Evolutionary conservation across 208 protist genomes (phyloP).

Genomic region (Entamoeba histolytica): DNA sequence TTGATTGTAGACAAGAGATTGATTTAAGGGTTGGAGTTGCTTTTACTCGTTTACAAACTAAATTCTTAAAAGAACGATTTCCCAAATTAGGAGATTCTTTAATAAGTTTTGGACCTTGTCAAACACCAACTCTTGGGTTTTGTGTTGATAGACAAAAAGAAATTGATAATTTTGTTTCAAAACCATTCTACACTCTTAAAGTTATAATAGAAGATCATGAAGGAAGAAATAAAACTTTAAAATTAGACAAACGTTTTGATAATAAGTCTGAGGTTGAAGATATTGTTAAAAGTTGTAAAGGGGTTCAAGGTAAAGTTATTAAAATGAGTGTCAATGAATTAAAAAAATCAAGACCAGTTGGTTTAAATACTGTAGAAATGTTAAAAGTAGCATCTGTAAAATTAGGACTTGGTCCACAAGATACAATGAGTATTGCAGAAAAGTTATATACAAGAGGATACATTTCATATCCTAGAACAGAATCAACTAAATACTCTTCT

Average conservation of each 20-base stretch:
- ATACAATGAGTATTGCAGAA: constrained; percentile 74
- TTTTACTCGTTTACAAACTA: constrained; percentile 51
- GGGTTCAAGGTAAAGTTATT: not conserved
- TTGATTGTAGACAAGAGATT: constrained; percentile 70
- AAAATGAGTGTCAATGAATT: not conserved
- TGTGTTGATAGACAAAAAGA: constrained; percentile 63
- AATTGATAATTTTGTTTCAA: constrained; percentile 19
- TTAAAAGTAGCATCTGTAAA: constrained; percentile 45
- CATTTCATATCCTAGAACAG: constrained; percentile 71
- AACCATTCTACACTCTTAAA: constrained; percentile 19
- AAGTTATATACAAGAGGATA: constrained; percentile 43
- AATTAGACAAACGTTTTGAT: not conserved
- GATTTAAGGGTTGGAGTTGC: constrained; percentile 73
- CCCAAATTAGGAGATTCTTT: constrained; percentile 51
- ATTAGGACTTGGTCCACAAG: constrained; percentile 59
- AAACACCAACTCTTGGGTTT: constrained; percentile 73
- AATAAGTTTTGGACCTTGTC: constrained; percentile 73
- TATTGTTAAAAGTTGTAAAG: not conserved
- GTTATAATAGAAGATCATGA: not conserved
- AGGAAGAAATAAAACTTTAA: not conserved
- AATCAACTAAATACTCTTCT: constrained; percentile 64
- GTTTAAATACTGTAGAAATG: constrained; percentile 73
- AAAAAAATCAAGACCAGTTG: constrained; percentile 37
- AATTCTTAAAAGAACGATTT: constrained; percentile 37
- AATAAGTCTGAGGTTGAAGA: not conserved